Percentiles rank a stretch among this genome's conserved stretches.
Evolutionary conservation across 495 filamentous ascomycete genomes (phyloP).

Genomic region (Aspergillus bertholletiae): DNA sequence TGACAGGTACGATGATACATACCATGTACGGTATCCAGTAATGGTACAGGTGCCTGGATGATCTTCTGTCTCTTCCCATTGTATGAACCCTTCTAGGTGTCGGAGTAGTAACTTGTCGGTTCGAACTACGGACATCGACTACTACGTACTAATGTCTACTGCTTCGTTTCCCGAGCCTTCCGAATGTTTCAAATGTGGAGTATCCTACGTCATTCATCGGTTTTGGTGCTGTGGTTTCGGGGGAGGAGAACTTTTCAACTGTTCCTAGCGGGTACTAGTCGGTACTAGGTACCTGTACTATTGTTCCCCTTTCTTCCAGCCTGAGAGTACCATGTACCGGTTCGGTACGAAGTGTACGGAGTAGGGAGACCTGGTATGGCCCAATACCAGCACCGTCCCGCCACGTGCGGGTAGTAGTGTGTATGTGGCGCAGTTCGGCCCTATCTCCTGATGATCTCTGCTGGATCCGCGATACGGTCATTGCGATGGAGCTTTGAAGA

Average conservation of each 20-base stretch:
- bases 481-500: not conserved
- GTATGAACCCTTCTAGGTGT: too few relatives aligned
- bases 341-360: not conserved
- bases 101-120: not conserved
- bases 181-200: not conserved
- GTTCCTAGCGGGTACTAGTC: not conserved
- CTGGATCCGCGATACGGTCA: not conserved
- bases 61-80: not conserved
- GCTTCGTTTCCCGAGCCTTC: not conserved
- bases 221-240: not conserved
- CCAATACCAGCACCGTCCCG: not conserved
- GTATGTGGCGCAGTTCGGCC: not conserved
- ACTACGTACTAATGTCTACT: not conserved
- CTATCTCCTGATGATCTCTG: not conserved
- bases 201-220: not conserved
- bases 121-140: not conserved
- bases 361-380: not conserved
- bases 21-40: too few relatives aligned
- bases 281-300: not conserved
- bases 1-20: not conserved
- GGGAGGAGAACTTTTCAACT: not conserved
- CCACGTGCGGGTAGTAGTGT: not conserved
- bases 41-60: not conserved
- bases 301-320: not conserved
- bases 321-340: not conserved